Evolutionary conservation across 2,329 filamentous ascomycete genomes (phyloP), one percentile per base, ranked within the genome.

Genomic region (Monosporascus cannonballus): DNA sequence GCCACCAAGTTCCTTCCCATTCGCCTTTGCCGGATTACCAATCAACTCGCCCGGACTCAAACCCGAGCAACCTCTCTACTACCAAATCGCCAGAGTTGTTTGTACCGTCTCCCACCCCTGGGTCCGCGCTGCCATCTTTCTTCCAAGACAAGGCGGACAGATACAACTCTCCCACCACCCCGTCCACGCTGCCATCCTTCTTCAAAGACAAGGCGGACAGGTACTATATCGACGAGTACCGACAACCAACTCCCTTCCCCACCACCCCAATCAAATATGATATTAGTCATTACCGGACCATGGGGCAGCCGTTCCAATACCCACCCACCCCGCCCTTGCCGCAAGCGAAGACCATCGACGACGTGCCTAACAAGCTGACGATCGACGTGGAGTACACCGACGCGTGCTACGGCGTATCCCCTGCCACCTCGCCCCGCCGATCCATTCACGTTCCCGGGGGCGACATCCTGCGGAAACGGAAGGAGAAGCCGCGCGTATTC

Each of bases 301-400:
- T 14, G 30, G 30, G 30, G 11, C 17, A 41, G 38, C 38, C 17
- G 6, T 20, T n/a, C 17, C 38, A 41, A 1, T 14, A 41, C 17
- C 38, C 18, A 4, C 38, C 38, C 38, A 41, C 38, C 11, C 38
- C 38, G 17, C 9, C 38, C 17, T 14, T 20, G 17, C 17, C 17
- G 38, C 38, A 54, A 37, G 48, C 45, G 47, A 41, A 48, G 50
- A 46, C 45, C 52, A 48, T 27, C 45, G 39, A 53, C 18, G 30
- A 48, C 18, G 30, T 34, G 30, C 37, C 37, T 25, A 27, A 49
- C 44, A 48, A 55, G 53, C 38, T 41, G 7, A n/a, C 17, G 17
- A 41, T 41, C 38, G 38, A 41, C 11, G 38, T 41, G 38, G 17
- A 34, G 30, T 34, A 34, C 30, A 34, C 11, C 11, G 30, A 34